These are phyloP conservation scores for Annulohypoxylon moriforme DNA, from an alignment of 495 filamentous ascomycete species.

Conservation along the genomic window DNA sequence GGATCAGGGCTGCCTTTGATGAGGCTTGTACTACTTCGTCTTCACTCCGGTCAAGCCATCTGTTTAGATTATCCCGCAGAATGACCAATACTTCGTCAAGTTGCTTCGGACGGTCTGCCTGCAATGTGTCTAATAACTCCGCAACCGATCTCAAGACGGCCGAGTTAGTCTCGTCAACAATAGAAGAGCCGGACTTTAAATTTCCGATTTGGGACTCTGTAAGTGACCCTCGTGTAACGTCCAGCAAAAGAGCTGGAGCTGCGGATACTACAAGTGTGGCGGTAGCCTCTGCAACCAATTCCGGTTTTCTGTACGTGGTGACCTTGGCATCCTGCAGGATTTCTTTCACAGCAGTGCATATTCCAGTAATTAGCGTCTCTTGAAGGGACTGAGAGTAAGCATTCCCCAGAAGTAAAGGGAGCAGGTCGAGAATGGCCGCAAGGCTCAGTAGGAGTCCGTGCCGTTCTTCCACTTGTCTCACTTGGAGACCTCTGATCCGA, in stretches of 20 bases:
- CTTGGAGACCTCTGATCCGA: slow-evolving; percentile 61
- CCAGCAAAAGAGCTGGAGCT: slow-evolving; percentile 51
- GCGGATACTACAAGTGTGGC: slow-evolving; percentile 65
- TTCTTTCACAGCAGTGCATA: slow-evolving; percentile 36
- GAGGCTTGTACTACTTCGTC: slow-evolving; percentile 55
- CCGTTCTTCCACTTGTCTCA: slow-evolving; percentile 71
- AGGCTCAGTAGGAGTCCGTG: slow-evolving; percentile 76
- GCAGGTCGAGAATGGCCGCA: slow-evolving; percentile 56
- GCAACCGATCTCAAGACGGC: slow-evolving; percentile 8
- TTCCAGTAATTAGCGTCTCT: slow-evolving; percentile 24
- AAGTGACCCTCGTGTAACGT: not conserved
- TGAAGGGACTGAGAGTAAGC: slow-evolving; percentile 6
- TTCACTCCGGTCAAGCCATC: slow-evolving; percentile 57
- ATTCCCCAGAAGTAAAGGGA: slow-evolving; percentile 47
- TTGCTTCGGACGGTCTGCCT: slow-evolving; percentile 12
- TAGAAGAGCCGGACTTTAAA: slow-evolving; percentile 24
- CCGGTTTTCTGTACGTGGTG: slow-evolving; percentile 68
- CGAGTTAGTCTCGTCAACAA: slow-evolving; percentile 25
- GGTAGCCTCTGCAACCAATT: slow-evolving; percentile 74
- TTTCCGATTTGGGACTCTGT: not conserved
- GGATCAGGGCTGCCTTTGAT: slow-evolving; percentile 55
- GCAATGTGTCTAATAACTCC: slow-evolving; percentile 23
- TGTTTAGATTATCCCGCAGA: slow-evolving; percentile 43
- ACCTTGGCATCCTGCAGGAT: slow-evolving; percentile 52
- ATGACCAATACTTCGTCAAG: slow-evolving; percentile 42